Conservation (phyloP, 169 alveolate genomes). For the Plasmodium knowlesi region DNA sequence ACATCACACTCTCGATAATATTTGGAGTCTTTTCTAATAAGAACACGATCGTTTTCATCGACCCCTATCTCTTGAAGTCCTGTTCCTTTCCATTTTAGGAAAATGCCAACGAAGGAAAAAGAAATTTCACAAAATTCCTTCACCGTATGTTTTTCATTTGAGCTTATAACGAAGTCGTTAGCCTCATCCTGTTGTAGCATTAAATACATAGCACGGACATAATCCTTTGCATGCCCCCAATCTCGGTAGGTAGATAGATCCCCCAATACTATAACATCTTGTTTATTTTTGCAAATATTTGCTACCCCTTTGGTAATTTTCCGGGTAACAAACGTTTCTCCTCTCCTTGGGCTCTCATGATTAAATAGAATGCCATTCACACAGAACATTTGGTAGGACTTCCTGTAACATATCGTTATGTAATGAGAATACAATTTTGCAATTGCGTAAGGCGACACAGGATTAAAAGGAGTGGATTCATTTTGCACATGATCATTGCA, state of each 20-base stretch:
- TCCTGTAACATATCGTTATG: conserved; percentile 81
- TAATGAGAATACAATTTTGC: conserved; percentile 84
- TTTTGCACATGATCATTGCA: conserved; percentile 54
- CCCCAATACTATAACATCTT: conserved; percentile 74
- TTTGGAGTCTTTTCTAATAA: conserved; percentile 28
- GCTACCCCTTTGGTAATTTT: conserved; percentile 85
- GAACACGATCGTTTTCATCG: conserved; percentile 45
- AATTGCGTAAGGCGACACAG: conserved; percentile 91
- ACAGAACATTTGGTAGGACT: conserved; percentile 83
- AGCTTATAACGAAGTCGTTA: conserved; percentile 83
- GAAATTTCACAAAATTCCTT: conserved; percentile 77
- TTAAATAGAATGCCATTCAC: conserved; percentile 86
- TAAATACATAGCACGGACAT: conserved; percentile 85
- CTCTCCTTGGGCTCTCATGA: conserved; percentile 89
- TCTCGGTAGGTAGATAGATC: conserved; percentile 86
- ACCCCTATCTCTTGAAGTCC: conserved; percentile 79
- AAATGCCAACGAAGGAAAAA: conserved; percentile 70
- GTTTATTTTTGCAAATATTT: conserved; percentile 63
- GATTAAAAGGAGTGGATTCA: conserved; percentile 89
- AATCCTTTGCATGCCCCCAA: conserved; percentile 90
- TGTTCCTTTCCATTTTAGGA: conserved; percentile 76
- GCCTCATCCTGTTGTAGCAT: conserved; percentile 83
- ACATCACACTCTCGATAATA: conserved; percentile 84
- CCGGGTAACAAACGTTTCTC: conserved; percentile 85
- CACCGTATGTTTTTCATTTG: conserved; percentile 77